These are phyloP conservation scores for Gracilaria caudata DNA, from an alignment of 23 red algal genomes.

Conservation along the genomic window DNA sequence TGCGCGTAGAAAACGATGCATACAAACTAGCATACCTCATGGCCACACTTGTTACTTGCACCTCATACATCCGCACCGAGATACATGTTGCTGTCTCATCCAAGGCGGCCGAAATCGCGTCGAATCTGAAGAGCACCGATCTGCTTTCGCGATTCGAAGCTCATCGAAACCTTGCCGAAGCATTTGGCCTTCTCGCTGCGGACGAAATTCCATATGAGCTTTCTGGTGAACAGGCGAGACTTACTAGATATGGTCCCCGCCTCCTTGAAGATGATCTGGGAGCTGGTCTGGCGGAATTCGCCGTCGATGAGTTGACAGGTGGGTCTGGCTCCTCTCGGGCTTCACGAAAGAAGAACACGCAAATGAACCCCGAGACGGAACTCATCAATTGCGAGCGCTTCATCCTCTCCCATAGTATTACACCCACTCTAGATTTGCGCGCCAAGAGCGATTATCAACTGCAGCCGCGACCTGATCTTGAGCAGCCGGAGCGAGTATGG, in stretches of 20 bases:
- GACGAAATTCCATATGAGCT: conserved; percentile 31
- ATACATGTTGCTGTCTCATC: conserved; percentile 60
- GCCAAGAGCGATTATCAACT: conserved; percentile 43
- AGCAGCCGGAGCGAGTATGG: conserved; percentile 45
- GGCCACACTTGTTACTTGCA: conserved; percentile 48
- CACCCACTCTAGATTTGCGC: conserved; percentile 43
- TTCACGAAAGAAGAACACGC: neutral
- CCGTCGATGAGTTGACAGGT: conserved; percentile 41
- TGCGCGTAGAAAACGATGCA: conserved; percentile 40
- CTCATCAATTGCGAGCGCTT: conserved; percentile 70
- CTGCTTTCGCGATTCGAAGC: conserved; percentile 64
- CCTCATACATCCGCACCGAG: conserved; percentile 53
- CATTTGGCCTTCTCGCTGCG: conserved; percentile 54
- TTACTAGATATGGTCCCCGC: conserved; percentile 45
- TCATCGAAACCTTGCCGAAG: conserved; percentile 57
- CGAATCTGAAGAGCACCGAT: conserved; percentile 43
- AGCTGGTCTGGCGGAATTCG: conserved; percentile 36
- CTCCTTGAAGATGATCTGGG: conserved; percentile 61
- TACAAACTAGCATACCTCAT: conserved; percentile 64
- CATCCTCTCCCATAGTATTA: conserved; percentile 54
- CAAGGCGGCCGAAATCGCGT: conserved; percentile 59
- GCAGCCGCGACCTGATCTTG: conserved; percentile 47
- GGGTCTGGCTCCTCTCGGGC: neutral
- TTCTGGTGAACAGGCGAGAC: conserved; percentile 13
- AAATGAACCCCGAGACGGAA: conserved; percentile 14